Evolutionary conservation across 208 protist genomes (phyloP).

Genomic region (Leishmania braziliensis): DNA sequence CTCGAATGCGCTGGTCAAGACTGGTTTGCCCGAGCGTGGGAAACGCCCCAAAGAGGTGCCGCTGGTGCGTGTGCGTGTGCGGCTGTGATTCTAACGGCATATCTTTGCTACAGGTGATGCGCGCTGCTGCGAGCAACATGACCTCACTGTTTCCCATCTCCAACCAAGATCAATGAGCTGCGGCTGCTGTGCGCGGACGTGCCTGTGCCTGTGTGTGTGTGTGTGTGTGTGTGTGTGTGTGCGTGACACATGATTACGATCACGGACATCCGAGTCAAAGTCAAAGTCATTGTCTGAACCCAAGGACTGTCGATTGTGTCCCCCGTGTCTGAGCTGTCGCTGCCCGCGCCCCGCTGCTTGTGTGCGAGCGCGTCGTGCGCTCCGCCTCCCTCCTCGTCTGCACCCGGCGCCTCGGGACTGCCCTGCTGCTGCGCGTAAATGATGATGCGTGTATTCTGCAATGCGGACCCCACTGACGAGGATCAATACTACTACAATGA

Average conservation of each 20-base stretch:
- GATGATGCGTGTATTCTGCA: constrained; percentile 38
- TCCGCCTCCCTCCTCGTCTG: not conserved
- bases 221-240: constrained; percentile 3
- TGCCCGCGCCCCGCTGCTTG: not conserved
- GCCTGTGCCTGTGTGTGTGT: not conserved
- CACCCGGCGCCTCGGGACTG: not conserved
- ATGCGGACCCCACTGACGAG: constrained; percentile 27
- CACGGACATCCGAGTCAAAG: constrained; percentile 37
- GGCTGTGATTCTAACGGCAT: constrained; percentile 41
- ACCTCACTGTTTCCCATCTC: constrained; percentile 37
- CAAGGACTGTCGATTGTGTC: constrained; percentile 32
- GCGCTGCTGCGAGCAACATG: constrained; percentile 29
- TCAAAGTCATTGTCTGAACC: constrained; percentile 23
- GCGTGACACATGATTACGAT: constrained; percentile 32
- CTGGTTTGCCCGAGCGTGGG: constrained; percentile 45
- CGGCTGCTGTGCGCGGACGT: not conserved
- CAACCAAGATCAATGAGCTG: constrained; percentile 61
- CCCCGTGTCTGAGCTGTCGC: constrained; percentile 38
- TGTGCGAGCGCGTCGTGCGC: not conserved
- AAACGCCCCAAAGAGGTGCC: constrained; percentile 54
- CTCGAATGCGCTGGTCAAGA: constrained; percentile 52
- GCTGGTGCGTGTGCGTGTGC: not conserved
- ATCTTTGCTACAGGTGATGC: constrained; percentile 58
- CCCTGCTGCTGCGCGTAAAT: constrained; percentile 9
- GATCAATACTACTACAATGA: constrained; percentile 36